phyloP scores from a whole-genome alignment of 192 early-diverging fungal species.

The Coemansia sp. region DNA sequence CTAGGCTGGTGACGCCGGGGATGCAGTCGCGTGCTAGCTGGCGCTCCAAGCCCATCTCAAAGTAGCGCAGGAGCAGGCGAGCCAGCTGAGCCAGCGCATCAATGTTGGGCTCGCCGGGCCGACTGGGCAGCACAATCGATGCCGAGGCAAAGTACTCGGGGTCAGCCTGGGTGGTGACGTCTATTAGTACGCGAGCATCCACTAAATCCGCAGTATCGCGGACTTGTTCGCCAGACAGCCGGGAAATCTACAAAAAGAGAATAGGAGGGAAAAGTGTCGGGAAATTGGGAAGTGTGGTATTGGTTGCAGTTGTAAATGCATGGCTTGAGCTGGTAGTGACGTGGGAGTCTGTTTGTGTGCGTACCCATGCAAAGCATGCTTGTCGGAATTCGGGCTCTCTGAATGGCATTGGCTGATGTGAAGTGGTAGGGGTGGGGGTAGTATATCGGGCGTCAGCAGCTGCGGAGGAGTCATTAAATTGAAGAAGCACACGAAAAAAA shows the following conservation, averaged over 20 bases:
- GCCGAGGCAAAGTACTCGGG: slow-evolving; percentile 52
- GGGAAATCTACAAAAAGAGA: slow-evolving; percentile 22
- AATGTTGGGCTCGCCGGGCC: slow-evolving; percentile 28
- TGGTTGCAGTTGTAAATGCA: too few species aligned
- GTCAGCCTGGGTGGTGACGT: slow-evolving; percentile 38
- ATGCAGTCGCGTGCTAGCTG: slow-evolving; percentile 32
- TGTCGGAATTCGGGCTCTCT: slow-evolving; percentile 29
- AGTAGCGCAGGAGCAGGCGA: slow-evolving; percentile 41
- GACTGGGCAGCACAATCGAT: slow-evolving; percentile 41
- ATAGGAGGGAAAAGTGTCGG: neutral
- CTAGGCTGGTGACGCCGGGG: slow-evolving; percentile 33
- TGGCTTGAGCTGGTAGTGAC: too few species aligned
- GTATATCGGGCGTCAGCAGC: neutral
- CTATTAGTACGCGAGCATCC: slow-evolving; percentile 41
- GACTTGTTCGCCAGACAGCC: slow-evolving; percentile 21
- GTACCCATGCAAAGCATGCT: slow-evolving; percentile 41
- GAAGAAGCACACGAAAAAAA: neutral
- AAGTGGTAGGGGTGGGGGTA: neutral
- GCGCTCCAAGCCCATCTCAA: slow-evolving; percentile 25
- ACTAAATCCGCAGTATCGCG: slow-evolving; percentile 25
- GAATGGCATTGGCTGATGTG: slow-evolving; percentile 20
- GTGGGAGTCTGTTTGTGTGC: neutral
- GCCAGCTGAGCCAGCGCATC: slow-evolving; percentile 52
- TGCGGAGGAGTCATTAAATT: slow-evolving; percentile 4
- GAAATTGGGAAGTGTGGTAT: neutral